Conservation (phyloP, 2,329 filamentous ascomycete genomes). For the Fusarium begoniae region DNA sequence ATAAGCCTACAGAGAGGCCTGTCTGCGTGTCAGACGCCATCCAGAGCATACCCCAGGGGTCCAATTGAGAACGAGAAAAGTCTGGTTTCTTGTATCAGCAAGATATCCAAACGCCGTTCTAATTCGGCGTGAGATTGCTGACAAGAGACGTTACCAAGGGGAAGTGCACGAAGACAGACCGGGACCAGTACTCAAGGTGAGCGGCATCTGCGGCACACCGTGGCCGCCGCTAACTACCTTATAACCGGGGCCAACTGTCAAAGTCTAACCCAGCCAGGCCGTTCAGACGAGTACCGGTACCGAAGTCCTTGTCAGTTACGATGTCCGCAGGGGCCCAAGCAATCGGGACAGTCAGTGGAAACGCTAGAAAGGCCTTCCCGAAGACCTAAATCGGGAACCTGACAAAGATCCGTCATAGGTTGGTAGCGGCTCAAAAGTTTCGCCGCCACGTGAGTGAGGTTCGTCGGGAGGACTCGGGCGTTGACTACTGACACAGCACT, state of each 20-base stretch:
- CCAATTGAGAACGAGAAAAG: not conserved
- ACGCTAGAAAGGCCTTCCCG: slow-evolving; percentile 6
- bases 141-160: slow-evolving; percentile 15
- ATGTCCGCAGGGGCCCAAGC: slow-evolving; percentile 3
- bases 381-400: slow-evolving; percentile 7
- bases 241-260: not conserved
- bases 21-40: slow-evolving; percentile 2
- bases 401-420: not conserved
- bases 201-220: slow-evolving; percentile 27
- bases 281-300: slow-evolving; percentile 6
- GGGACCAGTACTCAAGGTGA: slow-evolving; percentile 29
- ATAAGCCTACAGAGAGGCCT: slow-evolving; percentile 14
- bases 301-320: slow-evolving; percentile 1
- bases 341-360: slow-evolving; percentile 6
- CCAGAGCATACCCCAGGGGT: not conserved
- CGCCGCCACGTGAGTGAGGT: slow-evolving; percentile 32
- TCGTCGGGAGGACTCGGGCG: slow-evolving; percentile 38
- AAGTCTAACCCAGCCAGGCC: slow-evolving; percentile 2
- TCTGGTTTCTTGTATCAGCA: slow-evolving; percentile 4
- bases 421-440: slow-evolving; percentile 21
- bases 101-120: not conserved
- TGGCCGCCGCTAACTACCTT: not conserved
- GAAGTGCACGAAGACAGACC: slow-evolving; percentile 37
- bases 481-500: not conserved
- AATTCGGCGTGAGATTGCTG: slow-evolving; percentile 13